Conservation (phyloP, 2,329 filamentous ascomycete genomes). For the Colletotrichum sp. region DNA sequence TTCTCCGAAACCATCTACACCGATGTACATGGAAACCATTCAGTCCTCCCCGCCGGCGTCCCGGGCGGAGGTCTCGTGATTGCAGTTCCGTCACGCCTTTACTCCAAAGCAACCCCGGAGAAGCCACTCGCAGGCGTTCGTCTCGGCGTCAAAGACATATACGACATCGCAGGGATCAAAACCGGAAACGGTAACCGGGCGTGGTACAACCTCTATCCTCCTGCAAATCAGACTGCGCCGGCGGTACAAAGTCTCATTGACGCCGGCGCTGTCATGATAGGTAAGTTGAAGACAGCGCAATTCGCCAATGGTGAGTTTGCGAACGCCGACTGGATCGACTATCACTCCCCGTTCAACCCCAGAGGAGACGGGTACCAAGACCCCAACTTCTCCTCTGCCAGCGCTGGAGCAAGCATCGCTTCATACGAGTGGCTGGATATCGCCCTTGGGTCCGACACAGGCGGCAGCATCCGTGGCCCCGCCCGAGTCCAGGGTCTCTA, state of each 20-base stretch:
- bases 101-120: constrained; percentile 49
- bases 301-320: constrained; percentile 49
- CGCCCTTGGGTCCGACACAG: constrained; percentile 22
- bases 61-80: constrained; percentile 24
- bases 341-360: constrained; percentile 47
- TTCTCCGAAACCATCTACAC: constrained; percentile 17
- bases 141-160: constrained; percentile 64
- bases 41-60: constrained; percentile 12
- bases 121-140: constrained; percentile 57
- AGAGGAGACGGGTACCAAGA: constrained; percentile 52
- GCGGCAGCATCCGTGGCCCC: constrained; percentile 49
- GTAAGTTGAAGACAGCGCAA: constrained; percentile 50
- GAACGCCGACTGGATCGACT: constrained; percentile 53
- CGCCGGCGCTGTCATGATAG: constrained; percentile 58
- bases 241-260: constrained; percentile 62
- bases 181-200: constrained; percentile 62
- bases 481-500: constrained; percentile 44
- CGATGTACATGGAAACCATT: not conserved
- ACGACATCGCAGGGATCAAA: constrained; percentile 56
- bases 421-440: constrained; percentile 27
- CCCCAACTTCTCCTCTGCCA: constrained; percentile 49
- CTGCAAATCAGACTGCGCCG: constrained; percentile 50
- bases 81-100: constrained; percentile 61
- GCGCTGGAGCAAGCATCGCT: constrained; percentile 28
- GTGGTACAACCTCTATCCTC: constrained; percentile 59